These are phyloP conservation scores for Knoxia roxburghii DNA, from an alignment of 257 asterid species.

Conservation along the genomic window DNA sequence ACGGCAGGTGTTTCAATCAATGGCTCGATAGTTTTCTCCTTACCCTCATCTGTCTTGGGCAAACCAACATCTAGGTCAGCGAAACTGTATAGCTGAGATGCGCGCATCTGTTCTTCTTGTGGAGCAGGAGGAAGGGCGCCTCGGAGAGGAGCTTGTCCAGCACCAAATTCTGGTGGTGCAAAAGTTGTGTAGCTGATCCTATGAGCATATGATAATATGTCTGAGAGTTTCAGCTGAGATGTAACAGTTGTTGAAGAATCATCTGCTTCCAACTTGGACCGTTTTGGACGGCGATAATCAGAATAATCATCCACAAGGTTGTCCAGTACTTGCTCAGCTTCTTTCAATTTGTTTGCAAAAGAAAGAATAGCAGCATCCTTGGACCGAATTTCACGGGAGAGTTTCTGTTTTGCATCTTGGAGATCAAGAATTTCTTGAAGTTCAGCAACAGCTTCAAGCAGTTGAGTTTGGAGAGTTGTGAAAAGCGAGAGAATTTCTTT, in stretches of 20 bases:
- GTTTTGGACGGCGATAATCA: slow-evolving; percentile 60
- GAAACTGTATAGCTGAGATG: slow-evolving; percentile 58
- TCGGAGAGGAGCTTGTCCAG: slow-evolving; percentile 70
- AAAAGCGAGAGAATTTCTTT: slow-evolving; percentile 66
- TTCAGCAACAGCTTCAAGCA: slow-evolving; percentile 80
- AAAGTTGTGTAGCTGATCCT: slow-evolving; percentile 89
- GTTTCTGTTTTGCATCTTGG: slow-evolving; percentile 76
- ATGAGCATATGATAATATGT: slow-evolving; percentile 74
- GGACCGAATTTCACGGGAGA: slow-evolving; percentile 50
- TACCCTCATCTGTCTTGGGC: slow-evolving; percentile 58
- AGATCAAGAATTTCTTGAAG: slow-evolving; percentile 90
- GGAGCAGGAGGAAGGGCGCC: slow-evolving; percentile 98
- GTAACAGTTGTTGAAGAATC: slow-evolving; percentile 52
- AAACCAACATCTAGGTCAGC: slow-evolving; percentile 75
- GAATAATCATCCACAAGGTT: slow-evolving; percentile 81
- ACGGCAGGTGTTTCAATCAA: slow-evolving; percentile 39
- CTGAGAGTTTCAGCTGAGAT: slow-evolving; percentile 63
- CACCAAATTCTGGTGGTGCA: slow-evolving; percentile 95
- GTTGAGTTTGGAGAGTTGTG: slow-evolving; percentile 61
- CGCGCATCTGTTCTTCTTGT: slow-evolving; percentile 97
- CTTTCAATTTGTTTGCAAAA: slow-evolving; percentile 71
- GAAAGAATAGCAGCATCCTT: slow-evolving; percentile 63
- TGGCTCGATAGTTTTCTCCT: slow-evolving; percentile 54
- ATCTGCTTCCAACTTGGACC: slow-evolving; percentile 42
- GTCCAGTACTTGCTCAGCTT: slow-evolving; percentile 69